Evolutionary conservation across 495 filamentous ascomycete genomes (phyloP).

Genomic region (Penicillium macrosclerotiorum): DNA sequence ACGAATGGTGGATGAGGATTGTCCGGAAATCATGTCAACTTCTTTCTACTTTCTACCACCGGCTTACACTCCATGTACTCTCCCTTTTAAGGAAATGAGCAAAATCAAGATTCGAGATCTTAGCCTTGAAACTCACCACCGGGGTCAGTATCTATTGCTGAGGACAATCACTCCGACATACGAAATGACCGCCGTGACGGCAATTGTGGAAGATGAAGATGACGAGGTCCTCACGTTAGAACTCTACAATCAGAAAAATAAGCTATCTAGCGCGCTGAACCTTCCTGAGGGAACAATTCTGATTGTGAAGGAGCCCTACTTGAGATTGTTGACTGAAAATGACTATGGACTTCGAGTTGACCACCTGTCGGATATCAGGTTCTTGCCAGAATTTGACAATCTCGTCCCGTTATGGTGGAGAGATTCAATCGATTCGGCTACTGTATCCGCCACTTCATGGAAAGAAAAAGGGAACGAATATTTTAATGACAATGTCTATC

Average conservation of each 20-base stretch:
- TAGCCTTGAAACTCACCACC: slow-evolving; percentile 46
- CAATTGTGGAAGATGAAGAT: slow-evolving; percentile 48
- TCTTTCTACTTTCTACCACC: too few relatives aligned
- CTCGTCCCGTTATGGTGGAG: slow-evolving; percentile 35
- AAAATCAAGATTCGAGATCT: slow-evolving; percentile 31
- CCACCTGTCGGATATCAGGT: slow-evolving; percentile 47
- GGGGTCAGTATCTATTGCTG: slow-evolving; percentile 42
- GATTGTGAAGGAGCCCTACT: slow-evolving; percentile 53
- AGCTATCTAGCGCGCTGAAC: slow-evolving; percentile 14
- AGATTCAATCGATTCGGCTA: slow-evolving; percentile 9
- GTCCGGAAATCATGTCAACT: too few relatives aligned
- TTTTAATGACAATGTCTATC: slow-evolving; percentile 19
- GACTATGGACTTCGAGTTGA: slow-evolving; percentile 45
- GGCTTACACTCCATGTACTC: slow-evolving; percentile 14
- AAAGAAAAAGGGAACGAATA: slow-evolving; percentile 35
- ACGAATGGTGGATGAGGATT: too few relatives aligned
- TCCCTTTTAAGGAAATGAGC: slow-evolving; percentile 15
- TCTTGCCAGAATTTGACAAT: slow-evolving; percentile 25
- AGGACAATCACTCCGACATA: slow-evolving; percentile 36
- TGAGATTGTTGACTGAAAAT: slow-evolving; percentile 32
- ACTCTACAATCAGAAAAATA: slow-evolving; percentile 35
- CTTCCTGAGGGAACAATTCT: slow-evolving; percentile 31
- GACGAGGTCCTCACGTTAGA: slow-evolving; percentile 40
- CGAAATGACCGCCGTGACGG: slow-evolving; percentile 37
- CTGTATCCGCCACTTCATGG: slow-evolving; percentile 25